These are phyloP conservation scores for Allodekkera sacchari DNA, from an alignment of 805 yeast genomes.

Conservation along the genomic window DNA sequence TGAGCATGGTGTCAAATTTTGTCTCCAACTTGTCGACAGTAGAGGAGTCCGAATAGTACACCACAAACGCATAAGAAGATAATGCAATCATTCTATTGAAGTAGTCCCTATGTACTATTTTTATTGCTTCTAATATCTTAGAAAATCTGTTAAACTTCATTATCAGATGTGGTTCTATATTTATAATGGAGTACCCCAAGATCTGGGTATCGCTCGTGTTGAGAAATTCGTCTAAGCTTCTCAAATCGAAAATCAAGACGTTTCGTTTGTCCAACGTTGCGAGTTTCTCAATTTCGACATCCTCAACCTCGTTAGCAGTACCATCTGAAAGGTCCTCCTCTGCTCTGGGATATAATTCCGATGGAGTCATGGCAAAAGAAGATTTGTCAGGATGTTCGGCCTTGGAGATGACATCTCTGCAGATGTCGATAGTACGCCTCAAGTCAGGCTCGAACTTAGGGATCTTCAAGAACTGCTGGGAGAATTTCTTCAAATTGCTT, in stretches of 20 bases:
- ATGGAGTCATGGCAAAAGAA: too few species aligned
- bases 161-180: slow-evolving; percentile 30
- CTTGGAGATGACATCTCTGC: slow-evolving; percentile 5
- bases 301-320: slow-evolving; percentile 9
- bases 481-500: slow-evolving; percentile 6
- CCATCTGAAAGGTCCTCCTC: too few species aligned
- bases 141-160: slow-evolving; percentile 10
- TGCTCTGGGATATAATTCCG: slow-evolving; percentile 3
- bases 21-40: slow-evolving; percentile 22
- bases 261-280: slow-evolving; percentile 2
- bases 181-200: slow-evolving; percentile 19
- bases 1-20: slow-evolving; percentile 10
- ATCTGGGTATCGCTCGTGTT: slow-evolving; percentile 15
- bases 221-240: slow-evolving; percentile 25
- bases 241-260: slow-evolving; percentile 30
- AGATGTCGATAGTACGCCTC: slow-evolving; percentile 9
- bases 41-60: slow-evolving; percentile 31
- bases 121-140: slow-evolving; percentile 14
- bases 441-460: slow-evolving; percentile 10
- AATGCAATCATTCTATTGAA: slow-evolving; percentile 21
- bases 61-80: slow-evolving; percentile 24
- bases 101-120: slow-evolving; percentile 25
- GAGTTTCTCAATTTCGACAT: slow-evolving; percentile 6
- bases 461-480: slow-evolving; percentile 7
- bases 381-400: background rate